Conservation (phyloP, 2,329 filamentous ascomycete genomes). For the Apiospora aurea region DNA sequence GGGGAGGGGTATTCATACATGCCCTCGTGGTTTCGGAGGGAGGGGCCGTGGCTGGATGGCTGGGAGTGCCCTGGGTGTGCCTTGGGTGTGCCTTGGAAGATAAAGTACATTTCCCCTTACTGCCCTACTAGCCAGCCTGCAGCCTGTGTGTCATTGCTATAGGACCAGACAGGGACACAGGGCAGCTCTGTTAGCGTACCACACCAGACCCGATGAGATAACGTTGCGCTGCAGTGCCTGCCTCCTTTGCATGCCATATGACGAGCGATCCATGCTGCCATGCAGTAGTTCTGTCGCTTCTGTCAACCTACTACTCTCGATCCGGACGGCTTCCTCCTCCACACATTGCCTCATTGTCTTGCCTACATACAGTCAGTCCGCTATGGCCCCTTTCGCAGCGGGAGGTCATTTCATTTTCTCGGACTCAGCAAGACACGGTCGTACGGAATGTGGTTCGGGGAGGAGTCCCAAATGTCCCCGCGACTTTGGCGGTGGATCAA, state of each 20-base stretch:
- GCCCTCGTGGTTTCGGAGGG: not conserved
- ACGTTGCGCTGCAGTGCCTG: not conserved
- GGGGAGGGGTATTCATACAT: not conserved
- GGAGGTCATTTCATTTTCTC: not conserved
- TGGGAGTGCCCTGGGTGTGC: not conserved
- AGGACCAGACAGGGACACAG: not conserved
- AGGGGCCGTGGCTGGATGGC: not conserved
- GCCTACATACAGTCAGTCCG: not conserved
- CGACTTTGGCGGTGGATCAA: not conserved
- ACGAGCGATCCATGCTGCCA: not conserved
- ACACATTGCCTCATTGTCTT: not conserved
- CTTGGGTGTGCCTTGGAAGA: not conserved
- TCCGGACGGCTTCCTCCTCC: not conserved
- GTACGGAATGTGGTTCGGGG: constrained; percentile 1
- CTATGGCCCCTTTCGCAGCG: not conserved
- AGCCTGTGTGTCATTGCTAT: no score
- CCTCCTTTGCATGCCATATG: not conserved
- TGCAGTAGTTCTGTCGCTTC: not conserved
- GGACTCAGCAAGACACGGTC: not conserved
- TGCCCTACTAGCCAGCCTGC: not conserved
- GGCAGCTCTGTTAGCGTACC: not conserved
- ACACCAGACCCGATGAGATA: not conserved
- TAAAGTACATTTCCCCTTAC: not conserved
- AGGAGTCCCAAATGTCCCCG: not conserved
- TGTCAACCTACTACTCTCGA: not conserved